phyloP scores from a whole-genome alignment of 345 rosid species.

The Gossypium anomalum region DNA sequence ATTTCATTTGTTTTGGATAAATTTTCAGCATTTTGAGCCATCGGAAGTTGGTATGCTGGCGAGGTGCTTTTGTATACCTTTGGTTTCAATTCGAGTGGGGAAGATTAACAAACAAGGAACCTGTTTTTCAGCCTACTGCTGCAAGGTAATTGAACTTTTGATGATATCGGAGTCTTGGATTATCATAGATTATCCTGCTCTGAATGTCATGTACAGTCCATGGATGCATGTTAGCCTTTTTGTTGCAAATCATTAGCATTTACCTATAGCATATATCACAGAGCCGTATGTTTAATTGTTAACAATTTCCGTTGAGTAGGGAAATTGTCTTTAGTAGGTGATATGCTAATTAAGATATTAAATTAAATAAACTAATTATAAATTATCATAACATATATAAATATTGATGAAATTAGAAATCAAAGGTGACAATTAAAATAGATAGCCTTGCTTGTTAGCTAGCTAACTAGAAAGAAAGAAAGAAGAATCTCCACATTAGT shows the following conservation, averaged over 20 bases:
- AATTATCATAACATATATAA: too few relatives aligned
- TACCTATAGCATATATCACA: not conserved
- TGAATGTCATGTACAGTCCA: not conserved
- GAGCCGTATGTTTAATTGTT: too few relatives aligned
- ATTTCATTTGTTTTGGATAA: not conserved
- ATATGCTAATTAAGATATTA: too few relatives aligned
- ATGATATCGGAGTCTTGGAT: not conserved
- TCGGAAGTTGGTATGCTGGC: constrained; percentile 91
- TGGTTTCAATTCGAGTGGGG: constrained; percentile 90
- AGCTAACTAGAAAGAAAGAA: too few relatives aligned
- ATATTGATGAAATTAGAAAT: too few relatives aligned
- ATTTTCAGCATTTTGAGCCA: constrained; percentile 73
- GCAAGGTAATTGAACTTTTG: constrained; percentile 49
- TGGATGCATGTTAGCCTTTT: not conserved
- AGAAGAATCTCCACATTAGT: too few relatives aligned
- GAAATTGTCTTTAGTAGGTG: too few relatives aligned
- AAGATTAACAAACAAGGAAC: constrained; percentile 71
- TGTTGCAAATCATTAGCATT: not conserved
- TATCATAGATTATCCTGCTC: not conserved
- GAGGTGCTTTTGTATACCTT: constrained; percentile 88
- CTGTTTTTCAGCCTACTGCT: constrained; percentile 54
- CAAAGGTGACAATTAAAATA: too few relatives aligned
- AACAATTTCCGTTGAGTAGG: not conserved
- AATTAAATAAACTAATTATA: too few relatives aligned
- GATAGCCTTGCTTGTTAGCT: too few relatives aligned